Evolutionary conservation across 495 filamentous ascomycete species (phyloP), one percentile per base, ranked within the genome.

Genomic region (Penicillium crystallinum): DNA sequence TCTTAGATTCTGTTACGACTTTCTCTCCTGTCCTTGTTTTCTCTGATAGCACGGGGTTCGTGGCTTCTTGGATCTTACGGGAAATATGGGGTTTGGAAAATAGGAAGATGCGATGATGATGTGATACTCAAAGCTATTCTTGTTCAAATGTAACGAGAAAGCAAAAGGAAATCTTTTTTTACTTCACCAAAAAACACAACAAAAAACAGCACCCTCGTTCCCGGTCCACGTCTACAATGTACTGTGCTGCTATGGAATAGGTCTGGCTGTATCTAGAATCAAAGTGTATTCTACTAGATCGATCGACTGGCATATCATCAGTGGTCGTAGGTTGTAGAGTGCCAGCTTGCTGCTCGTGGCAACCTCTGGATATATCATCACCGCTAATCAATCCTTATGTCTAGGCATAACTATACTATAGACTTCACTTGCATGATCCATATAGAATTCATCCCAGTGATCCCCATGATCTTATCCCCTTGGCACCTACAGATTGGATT

Each of bases 41-140:
- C 39, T 52, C 52, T 46, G 40, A 58, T 59, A 41, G 45, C 40
- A 42, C 48, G 56, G 59, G 55, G 49, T 39, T 59, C 56, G 50
- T 46, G 46, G 44, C 52, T 64, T 54, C 39, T 55, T 52, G 57
- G 57, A 60, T 53, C 49, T 51, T 31, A 43, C 37, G 47, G 58
- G 52, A 52, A 56, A 63, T 57, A 44, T 56, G 61, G 58, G 56
- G 17, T 31, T 21, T 33, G 35, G 38, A 37, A 51, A 55, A 57
- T 61, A 60, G 63, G 63, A 56, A 63, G 60, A 61, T 65, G 59
- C 56, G 53, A 65, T 62, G 62, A 65, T 65, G 63, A 65, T 61
- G 63, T 65, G 63, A 65, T 65, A 65, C 63, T 65, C 63, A 60
- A n/a, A 61, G 56, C 57, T 61, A 58, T 57, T 64, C 62, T 65